A percentile compares a stretch with the other conserved stretches of the same genome.
Conservation (phyloP, 768 basidiomycete genomes). For the Clitopilus passeckerianus region DNA sequence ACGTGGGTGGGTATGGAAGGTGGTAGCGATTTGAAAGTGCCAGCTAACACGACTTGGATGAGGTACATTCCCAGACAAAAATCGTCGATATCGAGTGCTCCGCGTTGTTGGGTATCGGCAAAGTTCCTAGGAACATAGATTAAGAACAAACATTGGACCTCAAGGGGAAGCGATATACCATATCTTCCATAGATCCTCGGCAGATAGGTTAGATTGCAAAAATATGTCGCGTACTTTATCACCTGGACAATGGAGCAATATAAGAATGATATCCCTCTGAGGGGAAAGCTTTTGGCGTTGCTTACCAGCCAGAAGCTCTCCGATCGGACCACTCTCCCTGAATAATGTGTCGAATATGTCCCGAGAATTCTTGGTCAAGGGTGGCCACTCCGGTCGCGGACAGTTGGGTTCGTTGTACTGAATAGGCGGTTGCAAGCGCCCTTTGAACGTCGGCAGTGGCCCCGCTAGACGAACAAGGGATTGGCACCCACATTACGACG, state of each 20-base stretch:
- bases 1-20: conserved; percentile 23
- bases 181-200: conserved; percentile 55
- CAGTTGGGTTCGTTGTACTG: conserved; percentile 15
- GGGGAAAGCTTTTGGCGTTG: neutral
- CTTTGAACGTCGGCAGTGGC: conserved; percentile 36
- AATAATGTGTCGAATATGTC: conserved; percentile 54
- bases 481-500: neutral
- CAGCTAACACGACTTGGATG: conserved; percentile 36
- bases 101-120: conserved; percentile 54
- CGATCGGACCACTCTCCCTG: conserved; percentile 39
- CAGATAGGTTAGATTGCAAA: conserved; percentile 53
- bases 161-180: conserved; percentile 35
- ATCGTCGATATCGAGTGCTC: conserved; percentile 57
- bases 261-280: neutral
- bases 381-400: conserved; percentile 28
- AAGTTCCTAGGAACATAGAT: conserved; percentile 39
- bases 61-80: conserved; percentile 72
- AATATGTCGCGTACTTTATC: conserved; percentile 61
- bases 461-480: conserved; percentile 36
- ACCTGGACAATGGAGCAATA: conserved; percentile 24
- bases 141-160: neutral
- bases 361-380: conserved; percentile 45
- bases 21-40: conserved; percentile 26
- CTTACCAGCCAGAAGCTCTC: conserved; percentile 50
- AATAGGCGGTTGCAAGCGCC: conserved; percentile 12